Evolutionary conservation across 2,329 filamentous ascomycete species (phyloP).

Genomic region (Ophiocordyceps australis): DNA sequence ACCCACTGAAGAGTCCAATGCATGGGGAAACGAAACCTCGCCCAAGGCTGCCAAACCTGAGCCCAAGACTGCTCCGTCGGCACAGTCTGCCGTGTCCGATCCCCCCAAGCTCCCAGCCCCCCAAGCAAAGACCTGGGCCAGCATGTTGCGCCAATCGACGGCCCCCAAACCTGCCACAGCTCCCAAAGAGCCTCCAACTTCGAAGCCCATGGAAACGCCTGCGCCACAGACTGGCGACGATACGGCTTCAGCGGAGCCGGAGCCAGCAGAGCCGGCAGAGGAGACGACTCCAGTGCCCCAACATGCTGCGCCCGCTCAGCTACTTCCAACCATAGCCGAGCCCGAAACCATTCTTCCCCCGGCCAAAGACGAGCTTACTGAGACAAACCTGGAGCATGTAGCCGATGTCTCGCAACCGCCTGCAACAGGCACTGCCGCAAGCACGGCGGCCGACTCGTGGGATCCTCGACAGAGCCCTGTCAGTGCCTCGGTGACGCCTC

Average conservation of each 20-base stretch:
- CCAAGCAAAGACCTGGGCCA: slow-evolving; percentile 50
- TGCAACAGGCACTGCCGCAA: slow-evolving; percentile 67
- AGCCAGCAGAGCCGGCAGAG: slow-evolving; percentile 15
- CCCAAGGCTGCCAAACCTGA: slow-evolving; percentile 14
- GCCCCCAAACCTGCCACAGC: slow-evolving; percentile 31
- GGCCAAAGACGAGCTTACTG: slow-evolving; percentile 68
- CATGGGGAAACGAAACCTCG: slow-evolving; percentile 25
- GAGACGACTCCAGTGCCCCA: slow-evolving; percentile 14
- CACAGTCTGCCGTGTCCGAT: slow-evolving; percentile 15
- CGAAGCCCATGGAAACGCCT: slow-evolving; percentile 18
- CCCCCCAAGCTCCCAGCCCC: slow-evolving; percentile 18
- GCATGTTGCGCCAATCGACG: slow-evolving; percentile 48
- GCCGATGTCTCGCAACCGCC: slow-evolving; percentile 64
- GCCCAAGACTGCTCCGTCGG: slow-evolving; percentile 11
- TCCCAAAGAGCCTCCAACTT: slow-evolving; percentile 8
- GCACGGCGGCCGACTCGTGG: slow-evolving; percentile 75
- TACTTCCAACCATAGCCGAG: slow-evolving; percentile 17
- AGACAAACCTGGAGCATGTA: slow-evolving; percentile 83
- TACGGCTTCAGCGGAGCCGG: slow-evolving; percentile 13
- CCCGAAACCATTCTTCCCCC: slow-evolving; percentile 42
- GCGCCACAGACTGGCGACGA: slow-evolving; percentile 19
- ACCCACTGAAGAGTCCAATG: slow-evolving; percentile 49
- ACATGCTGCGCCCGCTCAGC: slow-evolving; percentile 9
- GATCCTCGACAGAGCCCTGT: slow-evolving; percentile 45
- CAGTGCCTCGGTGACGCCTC: slow-evolving; percentile 46